Conservation (phyloP, 306 rosid species). For the Cotoneaster glaucophyllus region DNA sequence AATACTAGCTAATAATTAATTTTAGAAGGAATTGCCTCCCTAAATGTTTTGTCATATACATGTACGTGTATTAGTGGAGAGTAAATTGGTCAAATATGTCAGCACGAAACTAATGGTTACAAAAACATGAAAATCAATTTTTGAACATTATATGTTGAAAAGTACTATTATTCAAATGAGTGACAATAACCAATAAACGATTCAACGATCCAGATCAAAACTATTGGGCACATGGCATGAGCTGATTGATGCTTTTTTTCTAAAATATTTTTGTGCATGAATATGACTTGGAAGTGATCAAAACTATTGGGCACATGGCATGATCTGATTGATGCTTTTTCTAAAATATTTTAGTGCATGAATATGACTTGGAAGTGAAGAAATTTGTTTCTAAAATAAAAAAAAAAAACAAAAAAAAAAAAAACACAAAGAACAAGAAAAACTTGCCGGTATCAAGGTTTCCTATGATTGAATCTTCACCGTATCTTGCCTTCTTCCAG, state of each 20-base stretch:
- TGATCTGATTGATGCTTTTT: not conserved
- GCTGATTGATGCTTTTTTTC: not conserved
- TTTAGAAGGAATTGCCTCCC: not conserved
- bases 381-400: not conserved
- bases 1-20: not conserved
- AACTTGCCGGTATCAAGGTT: constrained; percentile 75
- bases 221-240: not conserved
- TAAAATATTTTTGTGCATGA: not conserved
- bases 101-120: not conserved
- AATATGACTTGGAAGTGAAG: constrained; percentile 6
- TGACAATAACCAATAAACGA: not conserved
- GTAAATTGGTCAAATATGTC: not conserved
- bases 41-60: not conserved
- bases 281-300: constrained; percentile 8
- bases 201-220: constrained; percentile 36
- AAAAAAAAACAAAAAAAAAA: not conserved
- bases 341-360: not conserved
- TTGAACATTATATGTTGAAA: not conserved
- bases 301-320: not conserved
- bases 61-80: not conserved
- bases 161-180: not conserved
- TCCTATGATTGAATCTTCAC: constrained; percentile 67
- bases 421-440: not conserved
- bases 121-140: not conserved
- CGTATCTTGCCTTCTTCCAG: constrained; percentile 80